Evolutionary conservation across 1,139 yeast species (phyloP).

Genomic region (Suhomyces atakaporum): DNA sequence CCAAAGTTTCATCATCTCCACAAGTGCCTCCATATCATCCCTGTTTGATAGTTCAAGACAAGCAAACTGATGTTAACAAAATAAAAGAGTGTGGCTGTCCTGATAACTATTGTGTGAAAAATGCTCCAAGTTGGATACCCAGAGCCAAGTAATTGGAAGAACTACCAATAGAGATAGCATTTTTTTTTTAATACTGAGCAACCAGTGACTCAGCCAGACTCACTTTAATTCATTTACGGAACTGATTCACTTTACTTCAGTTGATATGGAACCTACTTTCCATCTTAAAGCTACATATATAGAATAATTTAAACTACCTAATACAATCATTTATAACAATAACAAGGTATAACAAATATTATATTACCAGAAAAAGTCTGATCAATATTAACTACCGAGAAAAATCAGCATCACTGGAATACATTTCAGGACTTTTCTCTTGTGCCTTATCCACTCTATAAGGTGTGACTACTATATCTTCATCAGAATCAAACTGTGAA

Average conservation of each 20-base stretch:
- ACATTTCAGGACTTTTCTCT: neutral
- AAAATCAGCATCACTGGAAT: neutral
- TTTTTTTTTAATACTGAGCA: neutral
- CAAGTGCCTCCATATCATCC: conserved; percentile 45
- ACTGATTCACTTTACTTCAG: too few relatives aligned
- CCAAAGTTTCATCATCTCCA: conserved; percentile 13
- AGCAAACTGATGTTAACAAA: conserved; percentile 42
- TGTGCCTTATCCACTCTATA: neutral
- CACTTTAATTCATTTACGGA: too few relatives aligned
- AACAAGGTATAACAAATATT: too few relatives aligned
- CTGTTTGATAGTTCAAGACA: conserved; percentile 47
- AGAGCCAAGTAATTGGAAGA: conserved; percentile 23
- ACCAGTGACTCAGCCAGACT: too few relatives aligned
- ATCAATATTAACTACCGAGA: neutral
- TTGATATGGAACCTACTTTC: too few relatives aligned
- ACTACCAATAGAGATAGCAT: too few relatives aligned
- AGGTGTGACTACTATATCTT: neutral
- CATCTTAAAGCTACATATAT: neutral
- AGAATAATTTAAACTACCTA: too few relatives aligned
- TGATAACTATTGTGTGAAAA: conserved; percentile 44
- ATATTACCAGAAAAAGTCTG: too few relatives aligned
- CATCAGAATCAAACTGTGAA: conserved; percentile 2
- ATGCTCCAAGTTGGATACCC: conserved; percentile 48
- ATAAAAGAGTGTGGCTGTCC: conserved; percentile 48
- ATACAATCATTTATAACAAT: too few relatives aligned